These are phyloP conservation scores for Sugiyamaella grinbergsii DNA, from an alignment of 1,139 yeast species.

Conservation along the genomic window DNA sequence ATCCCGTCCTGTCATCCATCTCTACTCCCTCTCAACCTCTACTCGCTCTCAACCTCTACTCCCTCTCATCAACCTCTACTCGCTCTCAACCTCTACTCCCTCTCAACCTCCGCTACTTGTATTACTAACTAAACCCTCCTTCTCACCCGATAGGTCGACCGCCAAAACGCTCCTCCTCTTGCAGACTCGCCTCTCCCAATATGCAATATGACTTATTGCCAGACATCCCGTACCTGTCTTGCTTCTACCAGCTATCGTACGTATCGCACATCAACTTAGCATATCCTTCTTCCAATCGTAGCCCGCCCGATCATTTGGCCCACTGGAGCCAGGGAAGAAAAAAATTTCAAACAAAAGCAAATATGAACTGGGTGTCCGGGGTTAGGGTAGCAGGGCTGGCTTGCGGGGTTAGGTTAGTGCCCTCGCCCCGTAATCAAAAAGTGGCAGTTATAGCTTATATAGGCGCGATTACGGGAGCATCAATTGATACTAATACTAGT, in stretches of 20 bases:
- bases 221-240: neutral
- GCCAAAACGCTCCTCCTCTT: no score
- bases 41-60: no score
- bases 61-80: no score
- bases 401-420: neutral
- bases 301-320: no score
- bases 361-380: no score
- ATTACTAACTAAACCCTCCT: neutral
- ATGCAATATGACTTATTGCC: constrained; percentile 17
- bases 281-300: no score
- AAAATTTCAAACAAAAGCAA: neutral
- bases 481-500: neutral
- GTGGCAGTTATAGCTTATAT: neutral
- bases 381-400: no score
- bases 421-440: neutral
- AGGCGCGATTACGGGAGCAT: neutral
- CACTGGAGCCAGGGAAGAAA: neutral
- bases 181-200: constrained; percentile 4
- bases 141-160: neutral
- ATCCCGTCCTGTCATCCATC: no score
- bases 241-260: neutral
- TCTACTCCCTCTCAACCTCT: no score
- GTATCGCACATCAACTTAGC: no score
- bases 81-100: no score
- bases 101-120: no score